Evolutionary conservation across 1,139 yeast genomes (phyloP), one percentile per base, ranked within the genome.

Genomic region (Hansenula anomala): DNA sequence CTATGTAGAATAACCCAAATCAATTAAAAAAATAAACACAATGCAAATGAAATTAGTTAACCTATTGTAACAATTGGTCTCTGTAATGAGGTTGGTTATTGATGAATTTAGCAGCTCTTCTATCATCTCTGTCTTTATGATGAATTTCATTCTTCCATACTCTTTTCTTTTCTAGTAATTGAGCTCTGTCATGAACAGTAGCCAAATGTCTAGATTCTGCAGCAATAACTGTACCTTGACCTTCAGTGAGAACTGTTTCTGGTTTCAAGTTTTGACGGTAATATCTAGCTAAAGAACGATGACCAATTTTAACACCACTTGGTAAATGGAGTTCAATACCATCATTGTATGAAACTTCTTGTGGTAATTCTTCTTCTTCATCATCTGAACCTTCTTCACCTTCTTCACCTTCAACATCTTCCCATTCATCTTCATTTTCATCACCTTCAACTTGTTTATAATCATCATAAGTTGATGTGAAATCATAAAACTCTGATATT

Each of bases 81-180:
- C 97, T 81, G 74, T 70, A 92, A 61, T 90, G 89, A 40, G 86
- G 84, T 73, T 92, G 97, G 71, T 82, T 75, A 63, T 92, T 92
- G 62, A 87, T 71, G 60, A 80, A 81, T 63, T 85, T 86, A 46
- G 82, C 80, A 30, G 88, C 84, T 55, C 88, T 78, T 67, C 92
- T 83, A 56, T 83, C 89, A 49, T 80, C 72, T 43, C 73, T 67
- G 57, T 87, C 88, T 54, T 74, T 80, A 48, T 80, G 74, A 60
- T 73, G 77, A 59, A 74, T 73, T 59, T 82, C 80, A 36, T 75
- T 75, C 54, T 70, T 74, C 97, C 96, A 89, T 9, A 73, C 77
- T 57, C 86, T 74, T 74, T 87, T 87, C 63, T 80, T 80, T 30
- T 69, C 69, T 36, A 80, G 76, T 37, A 78, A 66, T 41, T 74